phyloP scores from a whole-genome alignment of 2,329 filamentous ascomycete genomes.

The Cytospora leucostoma region DNA sequence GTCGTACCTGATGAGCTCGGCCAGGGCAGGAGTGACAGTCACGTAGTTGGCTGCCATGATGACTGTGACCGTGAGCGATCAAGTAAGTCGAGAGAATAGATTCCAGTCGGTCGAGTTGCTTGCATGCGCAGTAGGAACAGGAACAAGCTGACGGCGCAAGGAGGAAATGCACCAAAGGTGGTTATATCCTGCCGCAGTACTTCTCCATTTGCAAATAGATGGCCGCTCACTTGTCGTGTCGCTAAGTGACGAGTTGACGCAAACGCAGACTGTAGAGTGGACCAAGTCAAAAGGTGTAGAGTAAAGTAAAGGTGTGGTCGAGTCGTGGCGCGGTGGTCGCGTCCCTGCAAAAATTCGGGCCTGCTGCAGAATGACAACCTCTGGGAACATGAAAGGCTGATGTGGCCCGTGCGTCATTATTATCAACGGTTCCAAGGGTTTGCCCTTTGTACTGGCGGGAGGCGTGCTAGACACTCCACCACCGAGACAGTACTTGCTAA shows the following conservation, averaged over 20 bases:
- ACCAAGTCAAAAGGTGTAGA: not conserved
- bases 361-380: conserved; percentile 9
- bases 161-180: conserved; percentile 17
- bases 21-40: conserved; percentile 51
- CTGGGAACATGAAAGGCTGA: not conserved
- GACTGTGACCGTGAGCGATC: conserved; percentile 26
- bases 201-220: conserved; percentile 20
- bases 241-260: not conserved
- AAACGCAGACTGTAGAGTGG: not conserved
- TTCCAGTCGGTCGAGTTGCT: conserved; percentile 5
- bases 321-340: conserved; percentile 1
- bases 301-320: not conserved
- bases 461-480: no score
- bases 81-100: not conserved
- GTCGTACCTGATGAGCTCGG: conserved; percentile 59
- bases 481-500: no score
- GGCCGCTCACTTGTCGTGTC: conserved; percentile 6
- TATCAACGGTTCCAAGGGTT: not conserved
- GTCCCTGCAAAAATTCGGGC: not conserved
- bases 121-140: conserved; percentile 8
- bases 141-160: conserved; percentile 20
- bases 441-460: no score
- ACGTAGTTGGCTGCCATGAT: conserved; percentile 30
- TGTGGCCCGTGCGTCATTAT: conserved; percentile 6
- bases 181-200: conserved; percentile 2